Base-by-base conservation (phyloP, 1,139 yeast species). In the Protomyces macrosporus region DNA sequence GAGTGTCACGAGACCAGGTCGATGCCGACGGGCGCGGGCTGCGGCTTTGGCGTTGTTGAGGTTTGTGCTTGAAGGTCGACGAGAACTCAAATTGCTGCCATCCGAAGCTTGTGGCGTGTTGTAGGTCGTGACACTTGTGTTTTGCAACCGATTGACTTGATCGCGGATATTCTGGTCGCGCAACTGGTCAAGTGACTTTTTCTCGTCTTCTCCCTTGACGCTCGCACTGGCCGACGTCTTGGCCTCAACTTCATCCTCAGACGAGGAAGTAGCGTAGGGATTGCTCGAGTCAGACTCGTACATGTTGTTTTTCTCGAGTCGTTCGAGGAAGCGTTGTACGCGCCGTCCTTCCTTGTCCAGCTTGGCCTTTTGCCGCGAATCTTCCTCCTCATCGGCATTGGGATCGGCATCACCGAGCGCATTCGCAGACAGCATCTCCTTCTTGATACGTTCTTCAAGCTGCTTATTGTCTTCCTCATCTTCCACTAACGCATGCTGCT, bases 401-500 rank as follows among this genome's bases (percentile, higher is more conserved):
- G 82, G 87, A 45, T 79, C 84, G 66, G 81, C 80, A 10, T 86
- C 89, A 12, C 81, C 84, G 65, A 88, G 81, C 58, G 86, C 88
- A 57, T 87, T 87, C 0, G 97, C 97, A 66, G 85, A 83, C 67
- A 90, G 80, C 93, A 89, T 90, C 75, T 93, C 98, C 70, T 83
- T 86, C 75, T 91, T 93, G 73, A 93, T 87, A 71, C 90, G 87
- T 68, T 83, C 83, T 74, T 93, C 97, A 50, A 91, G 88, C 69
- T 90, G 88, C 73, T 88, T 90, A 73, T 90, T 88, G 72, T 93
- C 98, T 71, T 90, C 95, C 72, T 93, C 98, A 66, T 91, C 90
- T 60, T 97, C 98, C 72, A 93, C 98, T 82, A 93, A 85, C 66
- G 91, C 88, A 36, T 98, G 98, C 0, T 98, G 98, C 74, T 93